Evolutionary conservation across 106 monocot species (phyloP).

Genomic region (Narthecium ossifragum): DNA sequence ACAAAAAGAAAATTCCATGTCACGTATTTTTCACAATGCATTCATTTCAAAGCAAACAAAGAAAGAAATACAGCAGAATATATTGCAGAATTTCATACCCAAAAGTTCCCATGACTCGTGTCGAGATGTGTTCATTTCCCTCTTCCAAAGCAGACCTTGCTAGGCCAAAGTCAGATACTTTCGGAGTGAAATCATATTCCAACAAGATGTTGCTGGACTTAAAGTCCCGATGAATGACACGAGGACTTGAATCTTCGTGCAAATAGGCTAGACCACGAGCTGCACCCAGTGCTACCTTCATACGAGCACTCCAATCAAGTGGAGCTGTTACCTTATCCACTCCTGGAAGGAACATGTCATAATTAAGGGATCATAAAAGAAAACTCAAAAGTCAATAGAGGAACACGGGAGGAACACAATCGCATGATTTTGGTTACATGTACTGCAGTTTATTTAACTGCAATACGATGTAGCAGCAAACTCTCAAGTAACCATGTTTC

Average conservation of each 20-base stretch:
- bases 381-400: too few species aligned
- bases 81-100: slow-evolving; percentile 45
- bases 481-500: too few species aligned
- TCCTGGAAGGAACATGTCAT: slow-evolving; percentile 29
- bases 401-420: too few species aligned
- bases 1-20: slow-evolving; percentile 3
- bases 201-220: slow-evolving; percentile 96
- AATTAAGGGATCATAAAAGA: too few species aligned
- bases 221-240: slow-evolving; percentile 94
- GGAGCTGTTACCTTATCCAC: slow-evolving; percentile 51
- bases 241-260: slow-evolving; percentile 93
- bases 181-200: slow-evolving; percentile 76
- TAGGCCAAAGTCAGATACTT: slow-evolving; percentile 94
- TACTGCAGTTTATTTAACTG: too few species aligned
- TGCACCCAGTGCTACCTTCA: slow-evolving; percentile 92
- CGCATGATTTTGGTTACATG: too few species aligned
- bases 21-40: too few species aligned
- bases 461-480: too few species aligned
- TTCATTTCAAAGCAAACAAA: too few species aligned
- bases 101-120: slow-evolving; percentile 96
- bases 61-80: too few species aligned
- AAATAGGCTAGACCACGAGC: slow-evolving; percentile 90
- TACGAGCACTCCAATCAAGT: slow-evolving; percentile 73
- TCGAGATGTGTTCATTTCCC: slow-evolving; percentile 83
- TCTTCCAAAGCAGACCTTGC: slow-evolving; percentile 75